Conservation (phyloP, 2,329 filamentous ascomycete genomes). For the Karstenula rhodostoma region DNA sequence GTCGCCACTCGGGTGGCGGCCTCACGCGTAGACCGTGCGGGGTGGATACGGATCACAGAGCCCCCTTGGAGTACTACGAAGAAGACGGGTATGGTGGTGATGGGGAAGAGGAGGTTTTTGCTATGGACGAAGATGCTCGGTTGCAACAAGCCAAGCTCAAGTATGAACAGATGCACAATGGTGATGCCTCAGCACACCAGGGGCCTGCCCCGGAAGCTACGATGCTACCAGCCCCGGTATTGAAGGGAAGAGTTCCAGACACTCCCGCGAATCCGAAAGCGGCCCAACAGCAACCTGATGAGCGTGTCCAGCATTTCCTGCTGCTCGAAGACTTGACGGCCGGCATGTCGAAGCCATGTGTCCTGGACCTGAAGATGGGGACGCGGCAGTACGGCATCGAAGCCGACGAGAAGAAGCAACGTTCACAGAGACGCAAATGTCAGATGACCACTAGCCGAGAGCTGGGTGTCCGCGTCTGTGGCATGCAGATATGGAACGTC, state of each 20-base stretch:
- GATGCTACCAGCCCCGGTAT: constrained; percentile 46
- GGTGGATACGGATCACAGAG: constrained; percentile 69
- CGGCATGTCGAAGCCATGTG: constrained; percentile 95
- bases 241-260: constrained; percentile 28
- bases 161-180: constrained; percentile 14
- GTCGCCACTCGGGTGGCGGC: constrained; percentile 88
- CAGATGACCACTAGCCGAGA: constrained; percentile 89
- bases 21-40: constrained; percentile 76
- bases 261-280: constrained; percentile 53
- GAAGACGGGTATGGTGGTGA: constrained; percentile 87
- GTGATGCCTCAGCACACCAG: not conserved
- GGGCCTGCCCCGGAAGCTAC: constrained; percentile 26
- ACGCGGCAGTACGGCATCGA: constrained; percentile 96
- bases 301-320: constrained; percentile 88
- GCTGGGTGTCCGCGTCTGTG: constrained; percentile 91
- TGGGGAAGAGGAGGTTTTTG: constrained; percentile 74
- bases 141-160: constrained; percentile 18
- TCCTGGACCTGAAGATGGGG: constrained; percentile 98
- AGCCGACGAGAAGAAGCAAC: constrained; percentile 88
- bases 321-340: constrained; percentile 93
- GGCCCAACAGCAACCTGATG: constrained; percentile 56
- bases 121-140: constrained; percentile 66
- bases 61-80: constrained; percentile 90
- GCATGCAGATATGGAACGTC: constrained; percentile 94
- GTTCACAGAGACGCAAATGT: constrained; percentile 92